phyloP scores from a whole-genome alignment of 2,329 filamentous ascomycete genomes.

The Monilinia laxa region DNA sequence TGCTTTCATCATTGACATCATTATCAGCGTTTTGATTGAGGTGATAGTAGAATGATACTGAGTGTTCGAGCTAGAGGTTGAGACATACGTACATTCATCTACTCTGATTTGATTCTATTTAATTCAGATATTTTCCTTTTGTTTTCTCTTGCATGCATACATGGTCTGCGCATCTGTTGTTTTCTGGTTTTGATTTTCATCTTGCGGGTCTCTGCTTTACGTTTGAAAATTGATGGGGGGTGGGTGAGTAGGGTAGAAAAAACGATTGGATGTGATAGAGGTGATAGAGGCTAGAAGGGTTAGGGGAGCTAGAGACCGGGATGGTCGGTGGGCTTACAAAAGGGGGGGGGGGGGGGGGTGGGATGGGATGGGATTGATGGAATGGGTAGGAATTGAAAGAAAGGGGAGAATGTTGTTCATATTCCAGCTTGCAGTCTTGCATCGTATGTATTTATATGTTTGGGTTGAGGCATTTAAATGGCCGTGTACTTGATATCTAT shows the following conservation, averaged over 20 bases:
- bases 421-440: not conserved
- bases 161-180: not conserved
- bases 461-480: conserved; percentile 14
- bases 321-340: not conserved
- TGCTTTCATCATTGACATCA: not conserved
- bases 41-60: too few relatives aligned
- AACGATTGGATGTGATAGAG: too few relatives aligned
- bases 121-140: not conserved
- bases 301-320: not conserved
- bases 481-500: conserved; percentile 17
- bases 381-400: not conserved
- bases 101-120: not conserved
- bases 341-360: not conserved
- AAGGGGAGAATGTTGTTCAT: conserved; percentile 15
- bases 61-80: too few relatives aligned
- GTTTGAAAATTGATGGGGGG: not conserved
- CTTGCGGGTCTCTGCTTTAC: not conserved
- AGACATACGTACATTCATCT: not conserved
- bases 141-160: conserved; percentile 6
- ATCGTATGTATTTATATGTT: conserved; percentile 24
- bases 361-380: not conserved
- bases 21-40: not conserved
- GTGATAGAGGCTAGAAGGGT: not conserved
- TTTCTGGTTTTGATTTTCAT: not conserved
- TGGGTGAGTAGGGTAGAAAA: not conserved